Base-by-base conservation (phyloP, 192 early-diverging fungal species). In the Gryganskiella cystojenkinii region DNA sequence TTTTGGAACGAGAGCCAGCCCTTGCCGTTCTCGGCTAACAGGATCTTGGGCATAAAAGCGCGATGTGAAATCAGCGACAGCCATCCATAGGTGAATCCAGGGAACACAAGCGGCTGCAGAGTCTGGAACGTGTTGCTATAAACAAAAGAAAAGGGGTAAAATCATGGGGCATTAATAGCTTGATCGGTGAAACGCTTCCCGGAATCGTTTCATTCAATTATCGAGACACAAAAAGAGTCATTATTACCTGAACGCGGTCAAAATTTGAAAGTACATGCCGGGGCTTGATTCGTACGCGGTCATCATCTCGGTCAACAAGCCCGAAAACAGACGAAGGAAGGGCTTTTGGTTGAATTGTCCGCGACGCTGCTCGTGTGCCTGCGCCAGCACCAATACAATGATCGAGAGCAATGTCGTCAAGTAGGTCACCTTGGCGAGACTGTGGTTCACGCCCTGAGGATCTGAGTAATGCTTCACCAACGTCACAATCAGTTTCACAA, bases 51-150 rank as follows among this genome's bases (percentile, higher is more conserved):
- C 93, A 99, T 93, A 62, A 97, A 95, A 70, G 89, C 89, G 0
- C 96, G 85, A 75, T 99, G 98, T 28, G 96, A 94, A 34, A 96
- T 92, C 57, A 99, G 83, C 75, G 93, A 92, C 22, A 98, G 84
- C 96, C 98, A 99, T 40, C 93, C 92, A 75, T 96, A 97, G 24
- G 91, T 90, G 71, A 98, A 98, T 14, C 95, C 95, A 47, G 98
- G 96, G 65, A 99, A 89, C 59, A 90, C 88, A 20, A 86, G 71
- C 22, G 98, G 98, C 60, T 92, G 91, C 50, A 99, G 70, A 2
- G 94, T 91, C 65, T 91, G 84, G 79, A 99, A 90, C 19, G 95
- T 90, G 56, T 94, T 90, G 65, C 90, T 80, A 46, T 28, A 47
- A 3, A 17, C 8, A 0, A 0, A 79, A 42, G 67, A 13, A 11